A percentile compares a stretch with the other conserved stretches of the same genome.
Conservation (phyloP, 1,284 basidiomycete genomes). For the Butyriboletus appendiculatus region DNA sequence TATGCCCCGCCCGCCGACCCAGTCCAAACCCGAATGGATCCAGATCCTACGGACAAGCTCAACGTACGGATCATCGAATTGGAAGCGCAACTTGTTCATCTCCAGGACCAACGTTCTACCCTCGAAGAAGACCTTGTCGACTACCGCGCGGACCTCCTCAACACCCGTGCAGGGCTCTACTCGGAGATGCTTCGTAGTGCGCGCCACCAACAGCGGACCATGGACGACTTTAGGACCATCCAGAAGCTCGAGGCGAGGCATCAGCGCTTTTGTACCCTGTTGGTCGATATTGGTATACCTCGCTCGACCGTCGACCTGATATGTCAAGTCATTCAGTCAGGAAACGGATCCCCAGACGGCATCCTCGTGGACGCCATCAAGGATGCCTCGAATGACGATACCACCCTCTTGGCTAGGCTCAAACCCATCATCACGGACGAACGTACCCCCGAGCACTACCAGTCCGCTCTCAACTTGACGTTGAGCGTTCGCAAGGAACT, state of each 20-base stretch:
- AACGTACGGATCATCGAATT: slow-evolving; percentile 12
- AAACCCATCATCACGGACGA: slow-evolving; percentile 43
- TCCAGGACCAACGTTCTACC: slow-evolving; percentile 17
- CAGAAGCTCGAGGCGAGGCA: slow-evolving; percentile 28
- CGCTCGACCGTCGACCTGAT: slow-evolving; percentile 25
- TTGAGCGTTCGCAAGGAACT: slow-evolving; percentile 46
- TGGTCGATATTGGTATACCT: slow-evolving; percentile 36
- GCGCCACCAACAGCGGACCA: slow-evolving; percentile 20
- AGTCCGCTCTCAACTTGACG: slow-evolving; percentile 49
- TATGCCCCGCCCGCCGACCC: slow-evolving; percentile 11
- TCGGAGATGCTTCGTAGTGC: slow-evolving; percentile 27
- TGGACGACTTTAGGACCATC: slow-evolving; percentile 35
- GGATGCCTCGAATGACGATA: slow-evolving; percentile 41
- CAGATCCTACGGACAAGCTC: not conserved
- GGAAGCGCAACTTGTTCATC: slow-evolving; percentile 11
- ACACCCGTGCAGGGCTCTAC: slow-evolving; percentile 34
- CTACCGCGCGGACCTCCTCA: slow-evolving; percentile 33
- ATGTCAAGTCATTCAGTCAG: slow-evolving; percentile 20
- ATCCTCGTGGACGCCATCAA: slow-evolving; percentile 50
- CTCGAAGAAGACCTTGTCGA: slow-evolving; percentile 31
- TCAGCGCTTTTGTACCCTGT: slow-evolving; percentile 32
- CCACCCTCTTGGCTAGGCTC: slow-evolving; percentile 46
- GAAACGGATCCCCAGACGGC: slow-evolving; percentile 39
- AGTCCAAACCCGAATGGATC: not conserved
- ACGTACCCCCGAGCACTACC: slow-evolving; percentile 48